These are phyloP conservation scores for Penicillium paneum DNA, from an alignment of 2,329 filamentous ascomycete species.

Conservation along the genomic window DNA sequence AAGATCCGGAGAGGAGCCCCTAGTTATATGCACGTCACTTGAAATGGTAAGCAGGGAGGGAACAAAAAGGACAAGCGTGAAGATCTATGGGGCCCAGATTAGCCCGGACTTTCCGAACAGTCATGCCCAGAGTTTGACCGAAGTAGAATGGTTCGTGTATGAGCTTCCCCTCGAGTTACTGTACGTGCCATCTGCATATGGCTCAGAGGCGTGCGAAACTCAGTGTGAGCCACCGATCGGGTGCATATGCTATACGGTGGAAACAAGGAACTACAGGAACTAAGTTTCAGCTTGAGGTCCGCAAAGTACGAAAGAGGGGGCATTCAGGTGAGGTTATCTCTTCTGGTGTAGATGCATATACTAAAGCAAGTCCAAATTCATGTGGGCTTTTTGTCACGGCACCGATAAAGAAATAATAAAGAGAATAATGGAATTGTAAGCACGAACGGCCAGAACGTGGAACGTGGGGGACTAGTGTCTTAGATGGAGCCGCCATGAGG, in stretches of 20 bases:
- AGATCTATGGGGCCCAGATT: conserved; percentile 13
- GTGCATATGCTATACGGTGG: conserved; percentile 3
- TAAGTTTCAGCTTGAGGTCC: neutral
- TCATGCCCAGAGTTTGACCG: conserved; percentile 4
- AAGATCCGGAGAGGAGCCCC: conserved; percentile 10
- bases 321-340: neutral
- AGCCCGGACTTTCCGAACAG: conserved; percentile 16
- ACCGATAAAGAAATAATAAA: neutral
- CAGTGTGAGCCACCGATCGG: conserved; percentile 4
- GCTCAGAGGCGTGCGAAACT: conserved; percentile 16
- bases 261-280: neutral
- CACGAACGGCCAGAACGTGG: conserved; percentile 15
- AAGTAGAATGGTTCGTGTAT: conserved; percentile 21
- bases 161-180: conserved; percentile 11
- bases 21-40: conserved; percentile 18
- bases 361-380: neutral
- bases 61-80: neutral
- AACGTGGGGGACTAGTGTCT: conserved; percentile 11
- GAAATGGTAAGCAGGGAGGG: conserved; percentile 15
- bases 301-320: neutral
- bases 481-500: conserved; percentile 9
- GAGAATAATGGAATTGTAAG: neutral
- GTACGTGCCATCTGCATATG: conserved; percentile 19
- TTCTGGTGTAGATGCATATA: neutral
- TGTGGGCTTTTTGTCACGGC: neutral